phyloP scores from a whole-genome alignment of 306 rosid genomes.

The Quercus mongolica region DNA sequence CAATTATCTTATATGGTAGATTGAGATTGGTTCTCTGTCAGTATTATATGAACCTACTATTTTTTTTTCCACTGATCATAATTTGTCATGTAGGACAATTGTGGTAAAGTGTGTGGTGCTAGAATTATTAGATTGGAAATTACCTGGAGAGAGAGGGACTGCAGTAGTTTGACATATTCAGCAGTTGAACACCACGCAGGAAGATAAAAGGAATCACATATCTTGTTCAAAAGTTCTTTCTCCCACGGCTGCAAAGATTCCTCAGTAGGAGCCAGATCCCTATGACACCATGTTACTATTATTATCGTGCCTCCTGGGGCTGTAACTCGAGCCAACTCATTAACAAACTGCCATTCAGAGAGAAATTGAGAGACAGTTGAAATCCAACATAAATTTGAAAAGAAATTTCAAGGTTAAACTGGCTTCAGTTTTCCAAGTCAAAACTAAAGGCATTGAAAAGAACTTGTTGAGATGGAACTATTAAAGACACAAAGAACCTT shows the following conservation, averaged over 20 bases:
- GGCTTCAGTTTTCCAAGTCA: too few relatives aligned
- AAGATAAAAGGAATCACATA: constrained; percentile 74
- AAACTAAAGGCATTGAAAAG: not conserved
- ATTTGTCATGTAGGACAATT: too few relatives aligned
- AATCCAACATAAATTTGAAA: not conserved
- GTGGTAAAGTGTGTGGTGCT: too few relatives aligned
- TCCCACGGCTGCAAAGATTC: constrained; percentile 64
- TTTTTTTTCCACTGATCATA: accelerated
- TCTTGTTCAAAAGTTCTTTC: constrained; percentile 60
- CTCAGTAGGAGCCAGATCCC: constrained; percentile 73
- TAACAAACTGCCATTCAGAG: constrained; percentile 54
- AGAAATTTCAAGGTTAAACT: not conserved
- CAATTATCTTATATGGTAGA: too few relatives aligned
- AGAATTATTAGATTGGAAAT: not conserved
- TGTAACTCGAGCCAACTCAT: constrained; percentile 83
- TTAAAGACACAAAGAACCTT: constrained; percentile 36
- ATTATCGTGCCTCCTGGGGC: constrained; percentile 85
- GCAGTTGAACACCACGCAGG: constrained; percentile 95
- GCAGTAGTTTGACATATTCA: constrained; percentile 59
- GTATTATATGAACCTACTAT: too few relatives aligned
- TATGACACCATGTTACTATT: constrained; percentile 93
- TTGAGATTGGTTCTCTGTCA: too few relatives aligned
- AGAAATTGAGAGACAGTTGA: not conserved
- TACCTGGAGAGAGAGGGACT: constrained; percentile 64
- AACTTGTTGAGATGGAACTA: not conserved